Conservation (phyloP, 148 eudicot species). For the Spergularia marina region DNA sequence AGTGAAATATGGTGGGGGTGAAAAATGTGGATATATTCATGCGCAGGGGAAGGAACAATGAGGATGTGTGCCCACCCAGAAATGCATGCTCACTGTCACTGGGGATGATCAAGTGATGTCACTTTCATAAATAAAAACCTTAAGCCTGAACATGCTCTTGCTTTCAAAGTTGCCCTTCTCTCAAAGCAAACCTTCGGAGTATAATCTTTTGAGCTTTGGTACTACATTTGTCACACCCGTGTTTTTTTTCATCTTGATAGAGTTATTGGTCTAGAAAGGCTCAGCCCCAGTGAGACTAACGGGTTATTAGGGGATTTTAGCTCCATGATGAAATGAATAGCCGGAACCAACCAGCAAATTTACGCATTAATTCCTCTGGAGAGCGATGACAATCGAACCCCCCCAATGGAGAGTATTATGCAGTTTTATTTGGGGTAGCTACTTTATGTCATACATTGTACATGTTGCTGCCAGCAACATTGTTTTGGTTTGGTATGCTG, state of each 20-base stretch:
- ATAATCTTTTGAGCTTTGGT: neutral
- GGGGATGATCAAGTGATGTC: slow-evolving; percentile 6
- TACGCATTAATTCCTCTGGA: too few relatives aligned
- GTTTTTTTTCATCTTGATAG: too few relatives aligned
- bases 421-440: too few relatives aligned
- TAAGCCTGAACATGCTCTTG: slow-evolving; percentile 9
- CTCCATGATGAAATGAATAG: too few relatives aligned
- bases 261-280: too few relatives aligned
- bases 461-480: neutral
- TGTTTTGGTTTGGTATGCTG: neutral
- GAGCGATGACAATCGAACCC: too few relatives aligned
- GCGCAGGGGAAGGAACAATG: slow-evolving; percentile 13
- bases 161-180: slow-evolving; percentile 23
- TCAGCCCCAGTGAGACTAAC: too few relatives aligned
- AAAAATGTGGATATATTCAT: neutral
- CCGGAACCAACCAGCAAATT: too few relatives aligned
- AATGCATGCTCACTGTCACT: slow-evolving; percentile 11
- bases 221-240: slow-evolving; percentile 7
- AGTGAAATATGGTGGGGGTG: slow-evolving; percentile 6
- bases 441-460: too few relatives aligned
- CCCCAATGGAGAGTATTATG: too few relatives aligned
- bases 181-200: slow-evolving; percentile 12
- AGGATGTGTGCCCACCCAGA: slow-evolving; percentile 22
- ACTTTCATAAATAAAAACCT: neutral
- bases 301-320: too few relatives aligned